Evolutionary conservation across 805 yeast genomes (phyloP), one percentile per base, ranked within the genome.

Genomic region (Zygotorulaspora chibaensis): DNA sequence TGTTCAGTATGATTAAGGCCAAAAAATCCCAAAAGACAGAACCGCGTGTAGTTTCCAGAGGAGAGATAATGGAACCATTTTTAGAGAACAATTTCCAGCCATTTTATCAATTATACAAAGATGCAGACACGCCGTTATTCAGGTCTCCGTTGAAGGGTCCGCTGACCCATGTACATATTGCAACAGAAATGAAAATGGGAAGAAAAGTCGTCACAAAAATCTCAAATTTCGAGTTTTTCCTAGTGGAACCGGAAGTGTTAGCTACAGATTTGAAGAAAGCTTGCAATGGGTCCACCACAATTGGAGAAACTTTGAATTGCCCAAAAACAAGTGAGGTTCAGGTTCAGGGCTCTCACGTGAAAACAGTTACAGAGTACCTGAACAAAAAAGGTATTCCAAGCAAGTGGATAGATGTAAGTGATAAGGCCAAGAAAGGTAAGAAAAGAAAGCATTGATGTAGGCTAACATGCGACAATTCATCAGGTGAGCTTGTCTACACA

Each of bases 291-390:
- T 87, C 97, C 0, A 76, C 93, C 0, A 81, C 96, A 0, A 74
- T 86, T 9, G 83, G 83, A 0, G 80, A 77, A 25, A 76, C 79
- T 35, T 69, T 71, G 12, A 56, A 56, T 1, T 75, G 77, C 42
- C 82, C 83, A 3, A 75, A 73, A 31, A 57, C 75, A 0, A 63
- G 72, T 34, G 95, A 87, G 56, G 88, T 93, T 3, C 75, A 81
- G 38, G 95, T 93, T 2, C 98, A 93, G 68, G 99, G 99, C 0
- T 85, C 91, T 2, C 98, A 91, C 61, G 80, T 81, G 18, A 75
- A 78, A 38, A 62, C 74, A 0, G 78, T 84, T 9, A 68, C 73
- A n/a, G 83, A 81, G 2, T 62, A 83, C 37, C 66, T 90, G 46
- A 73, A 36, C 69, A 68, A 79, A 47, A 70, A 72, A 43, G 95